Conservation (phyloP, 345 rosid genomes). For the rapeseed (Brassica napus) region Da-Ae NC_063451.1:47291001-47291500, state of each 20-base stretch:
- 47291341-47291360: conserved; percentile 24
- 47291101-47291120: not conserved
- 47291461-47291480: not conserved
- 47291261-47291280: conserved; percentile 44
- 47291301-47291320: conserved; percentile 44
- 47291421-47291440: not conserved
- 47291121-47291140: not conserved
- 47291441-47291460: not conserved
- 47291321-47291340: conserved; percentile 14
- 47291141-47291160: not conserved
- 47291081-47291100: conserved; percentile 17
- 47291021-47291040: conserved; percentile 2
- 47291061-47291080: conserved; percentile 39
- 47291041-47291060: conserved; percentile 35
- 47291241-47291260: conserved; percentile 35
- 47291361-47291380: not conserved
- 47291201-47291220: conserved; percentile 13
- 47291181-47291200: not conserved
- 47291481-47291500: conserved; percentile 26
- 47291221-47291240: conserved; percentile 30
- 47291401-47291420: conserved; percentile 7
- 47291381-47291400: conserved; percentile 28
- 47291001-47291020: conserved; percentile 9
- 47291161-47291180: not conserved
- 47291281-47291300: conserved; percentile 40